Conservation (phyloP, 441 rosid species). For the Syzygium syzygioides region DNA sequence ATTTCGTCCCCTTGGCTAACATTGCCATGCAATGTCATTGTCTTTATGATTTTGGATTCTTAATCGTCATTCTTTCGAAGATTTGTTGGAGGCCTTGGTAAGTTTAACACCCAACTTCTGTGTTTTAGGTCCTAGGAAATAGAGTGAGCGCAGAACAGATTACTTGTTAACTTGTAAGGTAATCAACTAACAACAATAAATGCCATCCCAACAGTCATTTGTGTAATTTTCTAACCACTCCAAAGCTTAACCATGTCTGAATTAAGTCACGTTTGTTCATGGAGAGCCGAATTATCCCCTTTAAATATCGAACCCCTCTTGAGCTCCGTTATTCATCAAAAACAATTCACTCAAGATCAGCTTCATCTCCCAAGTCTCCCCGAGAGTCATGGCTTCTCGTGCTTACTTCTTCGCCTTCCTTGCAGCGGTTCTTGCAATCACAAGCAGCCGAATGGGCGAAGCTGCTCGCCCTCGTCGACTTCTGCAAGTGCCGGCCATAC, state of each 20-base stretch:
- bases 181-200: not conserved
- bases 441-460: not conserved
- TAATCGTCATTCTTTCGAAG: not conserved
- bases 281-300: not conserved
- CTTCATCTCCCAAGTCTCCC: not conserved
- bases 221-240: constrained; percentile 1
- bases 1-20: not conserved
- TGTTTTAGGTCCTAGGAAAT: not conserved
- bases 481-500: not conserved
- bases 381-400: constrained; percentile 3
- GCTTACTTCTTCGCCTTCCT: not conserved
- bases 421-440: not conserved
- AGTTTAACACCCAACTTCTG: not conserved
- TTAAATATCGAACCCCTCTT: not conserved
- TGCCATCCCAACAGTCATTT: not conserved
- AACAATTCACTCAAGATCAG: not conserved
- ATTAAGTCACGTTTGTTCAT: not conserved
- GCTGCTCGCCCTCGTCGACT: constrained; percentile 2
- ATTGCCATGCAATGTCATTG: not conserved
- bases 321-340: not conserved
- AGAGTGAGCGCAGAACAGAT: not conserved
- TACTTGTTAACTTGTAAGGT: not conserved
- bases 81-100: not conserved
- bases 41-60: not conserved
- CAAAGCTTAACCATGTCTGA: not conserved